These are phyloP conservation scores for Dalbergia cochinchinensis DNA, from an alignment of 306 rosid genomes.

Conservation along the genomic window DNA sequence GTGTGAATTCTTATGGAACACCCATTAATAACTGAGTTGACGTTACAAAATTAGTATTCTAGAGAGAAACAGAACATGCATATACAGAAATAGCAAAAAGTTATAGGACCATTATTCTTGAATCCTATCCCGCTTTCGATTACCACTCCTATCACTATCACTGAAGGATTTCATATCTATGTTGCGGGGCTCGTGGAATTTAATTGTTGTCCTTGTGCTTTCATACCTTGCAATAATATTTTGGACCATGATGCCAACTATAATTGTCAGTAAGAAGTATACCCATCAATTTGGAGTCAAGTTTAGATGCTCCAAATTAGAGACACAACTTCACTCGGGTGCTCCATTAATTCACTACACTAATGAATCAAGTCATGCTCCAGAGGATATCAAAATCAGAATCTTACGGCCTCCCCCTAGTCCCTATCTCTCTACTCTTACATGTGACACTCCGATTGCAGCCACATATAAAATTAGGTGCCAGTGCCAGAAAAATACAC, in stretches of 20 bases:
- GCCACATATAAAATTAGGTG: background rate
- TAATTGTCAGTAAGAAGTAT: background rate
- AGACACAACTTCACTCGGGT: slow-evolving; percentile 4
- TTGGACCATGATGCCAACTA: slow-evolving; percentile 35
- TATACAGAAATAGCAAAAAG: background rate
- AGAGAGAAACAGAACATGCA: slow-evolving; percentile 1
- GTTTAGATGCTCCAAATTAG: slow-evolving; percentile 4
- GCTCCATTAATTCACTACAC: slow-evolving; percentile 7
- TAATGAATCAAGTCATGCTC: background rate
- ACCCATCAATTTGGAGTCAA: background rate
- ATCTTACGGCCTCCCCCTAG: background rate
- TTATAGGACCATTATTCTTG: background rate
- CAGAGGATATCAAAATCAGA: background rate
- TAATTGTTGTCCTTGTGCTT: slow-evolving; percentile 33
- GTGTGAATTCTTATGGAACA: no score
- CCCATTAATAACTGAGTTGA: no score
- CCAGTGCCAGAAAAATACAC: background rate
- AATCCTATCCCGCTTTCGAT: background rate
- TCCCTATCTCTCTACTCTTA: slow-evolving; percentile 13
- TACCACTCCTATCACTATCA: background rate
- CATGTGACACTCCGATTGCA: slow-evolving; percentile 14
- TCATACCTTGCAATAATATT: background rate
- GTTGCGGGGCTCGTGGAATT: slow-evolving; percentile 32
- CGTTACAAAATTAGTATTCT: background rate
- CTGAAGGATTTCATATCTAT: slow-evolving; percentile 6